phyloP scores from a whole-genome alignment of 1,139 yeast species.

The Lodderomyces parapsilosis region DNA sequence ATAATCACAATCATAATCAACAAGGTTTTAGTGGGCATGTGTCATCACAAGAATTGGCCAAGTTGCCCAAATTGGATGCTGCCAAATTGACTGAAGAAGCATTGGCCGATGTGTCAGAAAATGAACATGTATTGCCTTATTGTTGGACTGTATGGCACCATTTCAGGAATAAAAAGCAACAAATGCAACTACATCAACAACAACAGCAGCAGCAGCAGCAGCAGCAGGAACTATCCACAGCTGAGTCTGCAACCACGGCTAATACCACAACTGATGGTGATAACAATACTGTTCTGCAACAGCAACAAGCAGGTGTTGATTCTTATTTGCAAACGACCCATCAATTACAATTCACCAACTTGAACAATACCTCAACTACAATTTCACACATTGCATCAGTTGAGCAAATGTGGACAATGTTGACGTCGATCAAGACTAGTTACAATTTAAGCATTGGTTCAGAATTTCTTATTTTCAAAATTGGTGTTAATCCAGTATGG shows the following conservation, averaged over 20 bases:
- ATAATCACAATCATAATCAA: not conserved
- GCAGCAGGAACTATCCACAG: not conserved
- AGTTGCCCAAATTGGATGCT: constrained; percentile 38
- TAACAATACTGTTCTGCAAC: not conserved
- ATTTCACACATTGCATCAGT: constrained; percentile 47
- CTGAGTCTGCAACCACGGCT: constrained; percentile 1
- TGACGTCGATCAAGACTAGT: constrained; percentile 47
- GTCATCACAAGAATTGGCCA: constrained; percentile 17
- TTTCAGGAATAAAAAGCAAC: constrained; percentile 30
- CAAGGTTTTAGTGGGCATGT: constrained; percentile 6
- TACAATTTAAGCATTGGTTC: constrained; percentile 52
- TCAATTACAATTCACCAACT: constrained; percentile 34
- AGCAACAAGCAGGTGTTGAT: constrained; percentile 30
- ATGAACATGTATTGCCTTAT: constrained; percentile 44
- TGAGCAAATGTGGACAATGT: constrained; percentile 63
- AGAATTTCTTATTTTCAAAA: constrained; percentile 59
- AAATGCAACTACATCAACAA: constrained; percentile 10
- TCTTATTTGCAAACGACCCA: constrained; percentile 43
- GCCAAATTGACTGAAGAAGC: constrained; percentile 33
- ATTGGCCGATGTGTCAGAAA: constrained; percentile 25
- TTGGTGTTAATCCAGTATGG: constrained; percentile 70
- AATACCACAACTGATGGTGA: constrained; percentile 1
- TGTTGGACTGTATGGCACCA: constrained; percentile 55
- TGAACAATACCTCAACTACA: constrained; percentile 13
- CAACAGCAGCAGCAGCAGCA: constrained; percentile 5